Evolutionary conservation across 148 eudicot genomes (phyloP).

Genomic region (Agrostemma githago): DNA sequence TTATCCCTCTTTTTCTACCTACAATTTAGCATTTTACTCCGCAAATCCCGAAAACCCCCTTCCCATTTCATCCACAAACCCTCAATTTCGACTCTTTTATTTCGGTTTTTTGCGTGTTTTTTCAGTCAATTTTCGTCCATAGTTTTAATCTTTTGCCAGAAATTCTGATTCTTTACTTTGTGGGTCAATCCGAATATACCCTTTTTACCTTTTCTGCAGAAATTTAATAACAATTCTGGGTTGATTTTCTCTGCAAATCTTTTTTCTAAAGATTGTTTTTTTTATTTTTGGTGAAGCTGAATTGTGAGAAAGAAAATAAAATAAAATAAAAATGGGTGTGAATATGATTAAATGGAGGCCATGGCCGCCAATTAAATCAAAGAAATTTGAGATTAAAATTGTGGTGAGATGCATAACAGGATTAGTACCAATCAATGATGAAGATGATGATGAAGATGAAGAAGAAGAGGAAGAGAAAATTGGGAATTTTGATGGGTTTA

Average conservation of each 20-base stretch:
- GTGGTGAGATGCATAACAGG: slow-evolving; percentile 39
- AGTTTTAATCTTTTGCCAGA: not conserved
- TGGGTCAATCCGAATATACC: not conserved
- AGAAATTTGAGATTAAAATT: slow-evolving; percentile 48
- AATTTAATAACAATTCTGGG: no score
- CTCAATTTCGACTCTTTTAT: not conserved
- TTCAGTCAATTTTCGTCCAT: not conserved
- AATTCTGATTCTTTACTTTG: not conserved
- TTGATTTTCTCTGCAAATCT: not conserved
- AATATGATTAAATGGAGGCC: slow-evolving; percentile 73
- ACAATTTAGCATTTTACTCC: no score
- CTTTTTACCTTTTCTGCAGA: not conserved
- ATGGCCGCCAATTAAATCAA: slow-evolving; percentile 46
- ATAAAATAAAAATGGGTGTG: slow-evolving; percentile 37
- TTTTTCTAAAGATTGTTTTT: not conserved
- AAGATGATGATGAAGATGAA: slow-evolving; percentile 16
- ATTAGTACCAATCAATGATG: slow-evolving; percentile 14
- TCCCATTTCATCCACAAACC: not conserved
- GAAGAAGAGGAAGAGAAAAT: slow-evolving; percentile 5
- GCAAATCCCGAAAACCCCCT: not conserved
- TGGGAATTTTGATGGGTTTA: slow-evolving; percentile 12
- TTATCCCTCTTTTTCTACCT: not conserved
- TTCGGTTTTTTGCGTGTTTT: not conserved
- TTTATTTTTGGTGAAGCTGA: no score
- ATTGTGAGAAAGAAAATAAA: no score